phyloP scores from a whole-genome alignment of 2,329 filamentous ascomycete genomes.

The Fusarium veterinarium region DNA sequence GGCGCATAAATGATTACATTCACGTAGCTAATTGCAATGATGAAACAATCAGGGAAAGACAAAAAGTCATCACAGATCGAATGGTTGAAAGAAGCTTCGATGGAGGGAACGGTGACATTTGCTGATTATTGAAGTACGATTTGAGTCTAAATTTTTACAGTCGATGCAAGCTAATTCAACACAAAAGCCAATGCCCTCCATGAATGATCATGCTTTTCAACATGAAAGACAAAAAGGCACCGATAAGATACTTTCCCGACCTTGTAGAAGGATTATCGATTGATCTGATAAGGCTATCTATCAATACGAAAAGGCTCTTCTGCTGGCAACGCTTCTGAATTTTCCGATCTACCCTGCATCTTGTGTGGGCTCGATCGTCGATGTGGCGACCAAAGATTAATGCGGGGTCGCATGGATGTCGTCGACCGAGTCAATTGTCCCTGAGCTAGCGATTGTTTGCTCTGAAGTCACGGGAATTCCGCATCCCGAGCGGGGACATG shows the following conservation, averaged over 20 bases:
- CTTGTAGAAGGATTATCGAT: rapidly evolving
- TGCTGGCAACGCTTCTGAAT: neutral
- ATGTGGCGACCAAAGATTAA: neutral
- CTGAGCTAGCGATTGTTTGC: neutral
- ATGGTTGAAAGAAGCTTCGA: rapidly evolving
- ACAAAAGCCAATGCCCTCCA: too few species aligned
- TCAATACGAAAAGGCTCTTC: too few species aligned
- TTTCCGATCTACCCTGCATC: neutral
- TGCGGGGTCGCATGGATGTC: neutral
- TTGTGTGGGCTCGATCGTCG: neutral
- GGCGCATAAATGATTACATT: neutral
- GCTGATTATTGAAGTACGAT: rapidly evolving
- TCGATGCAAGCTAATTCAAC: rapidly evolving
- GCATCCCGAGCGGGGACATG: too few species aligned
- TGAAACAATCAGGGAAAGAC: rapidly evolving
- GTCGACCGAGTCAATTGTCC: neutral
- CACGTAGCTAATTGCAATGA: neutral
- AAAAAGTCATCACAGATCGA: rapidly evolving
- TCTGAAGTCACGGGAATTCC: neutral
- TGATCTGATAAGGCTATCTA: neutral
- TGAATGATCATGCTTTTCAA: too few species aligned
- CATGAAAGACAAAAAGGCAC: too few species aligned
- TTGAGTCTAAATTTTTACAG: rapidly evolving
- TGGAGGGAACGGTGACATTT: rapidly evolving
- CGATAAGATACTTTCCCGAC: rapidly evolving